Conservation (phyloP, 768 basidiomycete species). For the Lactarius akahatsu region DNA sequence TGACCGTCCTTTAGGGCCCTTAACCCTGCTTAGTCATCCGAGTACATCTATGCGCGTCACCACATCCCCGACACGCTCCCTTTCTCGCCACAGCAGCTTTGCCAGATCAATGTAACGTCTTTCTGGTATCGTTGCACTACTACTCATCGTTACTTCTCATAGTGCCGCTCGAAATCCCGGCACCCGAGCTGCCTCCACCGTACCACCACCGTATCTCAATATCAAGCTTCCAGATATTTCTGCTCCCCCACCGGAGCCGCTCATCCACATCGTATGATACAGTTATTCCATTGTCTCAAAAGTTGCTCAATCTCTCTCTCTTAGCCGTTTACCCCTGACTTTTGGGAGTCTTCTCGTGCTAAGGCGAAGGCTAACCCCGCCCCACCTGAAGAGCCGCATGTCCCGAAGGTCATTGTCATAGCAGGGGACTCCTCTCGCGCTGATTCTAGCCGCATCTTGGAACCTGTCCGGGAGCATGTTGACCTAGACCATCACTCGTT, state of each 20-base stretch:
- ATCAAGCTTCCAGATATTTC: slow-evolving; percentile 59
- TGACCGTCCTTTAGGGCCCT: slow-evolving; percentile 7
- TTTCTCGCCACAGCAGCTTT: background rate
- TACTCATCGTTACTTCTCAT: slow-evolving; percentile 28
- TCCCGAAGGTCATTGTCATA: slow-evolving; percentile 53
- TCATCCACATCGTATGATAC: slow-evolving; percentile 59
- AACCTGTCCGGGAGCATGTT: slow-evolving; percentile 30
- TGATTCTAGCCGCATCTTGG: slow-evolving; percentile 47
- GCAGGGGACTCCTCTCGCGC: slow-evolving; percentile 47
- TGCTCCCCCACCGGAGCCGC: slow-evolving; percentile 41
- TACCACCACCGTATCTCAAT: slow-evolving; percentile 40
- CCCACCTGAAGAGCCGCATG: slow-evolving; percentile 32
- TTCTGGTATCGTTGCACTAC: background rate
- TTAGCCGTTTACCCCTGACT: slow-evolving; percentile 61
- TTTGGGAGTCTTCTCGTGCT: slow-evolving; percentile 51
- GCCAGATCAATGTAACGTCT: background rate
- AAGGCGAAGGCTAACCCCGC: slow-evolving; percentile 34
- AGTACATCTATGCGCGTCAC: background rate
- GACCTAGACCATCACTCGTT: slow-evolving; percentile 25
- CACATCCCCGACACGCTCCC: background rate
- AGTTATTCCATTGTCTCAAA: slow-evolving; percentile 12
- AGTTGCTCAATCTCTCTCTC: slow-evolving; percentile 20
- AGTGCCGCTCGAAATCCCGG: slow-evolving; percentile 33
- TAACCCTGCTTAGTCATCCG: background rate
- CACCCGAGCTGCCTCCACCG: slow-evolving; percentile 26